Evolutionary conservation across 2,329 filamentous ascomycete species (phyloP).

Genomic region (Stylonectria norvegica): DNA sequence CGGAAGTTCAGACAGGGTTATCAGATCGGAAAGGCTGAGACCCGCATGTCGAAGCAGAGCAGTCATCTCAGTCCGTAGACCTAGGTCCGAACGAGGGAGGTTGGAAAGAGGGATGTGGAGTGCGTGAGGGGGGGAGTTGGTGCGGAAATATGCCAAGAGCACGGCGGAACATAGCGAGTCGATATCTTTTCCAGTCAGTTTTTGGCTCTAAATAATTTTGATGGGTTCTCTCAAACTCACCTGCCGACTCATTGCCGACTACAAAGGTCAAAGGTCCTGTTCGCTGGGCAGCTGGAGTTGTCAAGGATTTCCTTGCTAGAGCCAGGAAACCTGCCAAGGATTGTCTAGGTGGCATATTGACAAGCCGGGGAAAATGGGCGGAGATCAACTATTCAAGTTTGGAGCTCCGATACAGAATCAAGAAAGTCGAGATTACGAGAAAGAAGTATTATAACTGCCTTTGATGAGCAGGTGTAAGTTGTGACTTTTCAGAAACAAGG

Average conservation of each 20-base stretch:
- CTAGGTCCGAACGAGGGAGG: constrained; percentile 63
- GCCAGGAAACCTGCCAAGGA: constrained; percentile 52
- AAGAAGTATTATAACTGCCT: not conserved
- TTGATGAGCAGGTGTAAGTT: no score
- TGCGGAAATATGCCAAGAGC: constrained; percentile 70
- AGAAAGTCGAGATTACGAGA: not conserved
- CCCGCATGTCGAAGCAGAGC: constrained; percentile 61
- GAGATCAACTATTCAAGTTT: no score
- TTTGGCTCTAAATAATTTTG: not conserved
- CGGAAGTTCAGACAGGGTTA: constrained; percentile 56
- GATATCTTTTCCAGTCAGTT: constrained; percentile 54
- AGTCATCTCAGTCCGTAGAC: constrained; percentile 68
- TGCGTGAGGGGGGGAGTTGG: constrained; percentile 49
- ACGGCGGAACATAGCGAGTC: constrained; percentile 76
- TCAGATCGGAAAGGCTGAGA: constrained; percentile 57
- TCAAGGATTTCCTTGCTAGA: constrained; percentile 46
- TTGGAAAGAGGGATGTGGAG: constrained; percentile 73
- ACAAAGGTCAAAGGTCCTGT: constrained; percentile 55
- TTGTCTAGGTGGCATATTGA: constrained; percentile 29
- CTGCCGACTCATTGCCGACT: constrained; percentile 65
- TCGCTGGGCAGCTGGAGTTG: constrained; percentile 42
- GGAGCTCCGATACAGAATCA: not conserved
- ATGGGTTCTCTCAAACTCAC: constrained; percentile 33
- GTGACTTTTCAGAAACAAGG: constrained; percentile 1
- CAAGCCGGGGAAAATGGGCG: no score